Evolutionary conservation across 2,329 filamentous ascomycete genomes (phyloP).

Genomic region (Fusarium sp.): DNA sequence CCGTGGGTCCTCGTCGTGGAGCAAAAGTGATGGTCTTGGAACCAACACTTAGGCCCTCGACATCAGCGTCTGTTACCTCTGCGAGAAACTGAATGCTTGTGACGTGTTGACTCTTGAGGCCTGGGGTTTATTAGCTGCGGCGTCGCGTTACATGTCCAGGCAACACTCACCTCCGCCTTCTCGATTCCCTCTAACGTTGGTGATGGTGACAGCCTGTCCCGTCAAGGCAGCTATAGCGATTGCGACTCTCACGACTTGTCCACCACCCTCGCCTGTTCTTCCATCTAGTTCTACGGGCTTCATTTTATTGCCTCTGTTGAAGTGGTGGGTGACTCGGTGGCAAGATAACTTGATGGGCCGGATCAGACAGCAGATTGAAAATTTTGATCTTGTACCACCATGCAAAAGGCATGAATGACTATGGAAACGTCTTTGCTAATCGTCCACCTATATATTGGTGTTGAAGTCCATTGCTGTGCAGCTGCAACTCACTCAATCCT

Average conservation of each 20-base stretch:
- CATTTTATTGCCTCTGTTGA: slow-evolving; percentile 30
- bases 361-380: slow-evolving; percentile 12
- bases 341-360: slow-evolving; percentile 19
- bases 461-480: neutral
- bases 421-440: neutral
- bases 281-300: slow-evolving; percentile 66
- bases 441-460: slow-evolving; percentile 9
- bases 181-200: slow-evolving; percentile 69
- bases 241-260: slow-evolving; percentile 71
- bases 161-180: slow-evolving; percentile 49
- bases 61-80: slow-evolving; percentile 63
- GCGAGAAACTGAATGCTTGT: slow-evolving; percentile 68
- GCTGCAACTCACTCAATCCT: slow-evolving; percentile 1
- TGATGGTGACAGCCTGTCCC: slow-evolving; percentile 65
- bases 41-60: slow-evolving; percentile 65
- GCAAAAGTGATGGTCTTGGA: slow-evolving; percentile 64
- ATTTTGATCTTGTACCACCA: neutral
- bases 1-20: slow-evolving; percentile 57
- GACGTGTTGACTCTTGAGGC: slow-evolving; percentile 72
- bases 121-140: slow-evolving; percentile 51
- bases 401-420: slow-evolving; percentile 8
- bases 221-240: slow-evolving; percentile 69
- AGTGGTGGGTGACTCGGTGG: slow-evolving; percentile 13
- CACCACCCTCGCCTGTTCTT: slow-evolving; percentile 71
- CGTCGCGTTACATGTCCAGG: neutral